Evolutionary conservation across 257 asterid species (phyloP), one percentile per base, ranked within the genome.

Genomic region (Penstemon newberryi): DNA sequence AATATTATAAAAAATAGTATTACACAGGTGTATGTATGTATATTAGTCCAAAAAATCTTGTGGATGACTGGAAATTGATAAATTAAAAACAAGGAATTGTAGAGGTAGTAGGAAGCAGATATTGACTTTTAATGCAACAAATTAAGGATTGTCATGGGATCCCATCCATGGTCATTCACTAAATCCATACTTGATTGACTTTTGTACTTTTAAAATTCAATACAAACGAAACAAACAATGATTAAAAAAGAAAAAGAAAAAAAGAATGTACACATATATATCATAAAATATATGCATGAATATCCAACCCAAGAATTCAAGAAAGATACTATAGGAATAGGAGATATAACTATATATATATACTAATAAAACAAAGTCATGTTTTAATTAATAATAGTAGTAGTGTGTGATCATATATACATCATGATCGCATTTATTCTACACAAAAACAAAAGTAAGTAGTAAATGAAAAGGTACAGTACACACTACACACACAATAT

Each of bases 101-200:
- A 25, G 9, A 9, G 51, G 38, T 19, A 60, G 82, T 46, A 36
- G 78, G 70, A 63, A 43, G 72, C 70, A 77, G 70, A 58, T 77
- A 65, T 71, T 65, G 80, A 74, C 76, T 77, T 77, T 37, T 44
- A 64, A 71, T 74, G 73, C 76, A 74, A 42, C 60, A 25, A 25
- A 25, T 25, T 70, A 38, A 75, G n/a, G 33, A 50, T 10, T 57
- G 71, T 73, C 81, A 80, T 80, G 82, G 73, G 82, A 70, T 77
- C 52, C 33, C 33, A 25, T 25, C 33, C 64, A 33, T 59, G 79
- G 37, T 78, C 71, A 67, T 63, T 53, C 78, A 70, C 76, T 56
- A 62, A 56, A 51, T 70, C 56, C 54, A 61, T 15, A 36, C 38
- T 39, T 53, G 37, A 55, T 73, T 76, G 81, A 74, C 75, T 64